phyloP scores from a whole-genome alignment of 2,329 filamentous ascomycete genomes.

The Pseudonectria foliicola region DNA sequence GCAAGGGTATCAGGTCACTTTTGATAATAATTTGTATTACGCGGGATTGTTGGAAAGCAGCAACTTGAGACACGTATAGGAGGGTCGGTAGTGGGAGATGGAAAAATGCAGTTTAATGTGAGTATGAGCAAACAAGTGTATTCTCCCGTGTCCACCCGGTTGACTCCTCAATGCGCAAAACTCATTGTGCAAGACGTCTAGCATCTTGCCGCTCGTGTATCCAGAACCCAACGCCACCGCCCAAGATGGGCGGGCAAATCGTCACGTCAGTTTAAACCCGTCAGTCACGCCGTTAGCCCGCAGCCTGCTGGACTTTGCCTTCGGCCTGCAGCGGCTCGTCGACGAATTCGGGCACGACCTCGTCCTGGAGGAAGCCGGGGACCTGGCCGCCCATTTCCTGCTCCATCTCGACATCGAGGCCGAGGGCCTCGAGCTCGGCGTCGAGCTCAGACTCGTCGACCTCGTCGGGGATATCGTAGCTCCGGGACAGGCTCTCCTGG shows the following conservation, averaged over 20 bases:
- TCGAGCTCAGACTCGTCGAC: conserved; percentile 95
- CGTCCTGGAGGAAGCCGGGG: conserved; percentile 84
- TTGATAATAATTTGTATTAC: no score
- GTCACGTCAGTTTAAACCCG: no score
- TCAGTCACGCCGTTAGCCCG: conserved; percentile 44
- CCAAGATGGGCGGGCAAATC: neutral
- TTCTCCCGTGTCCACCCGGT: no score
- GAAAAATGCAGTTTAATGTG: no score
- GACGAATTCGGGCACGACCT: conserved; percentile 79
- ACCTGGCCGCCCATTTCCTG: conserved; percentile 56
- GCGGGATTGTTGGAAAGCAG: no score
- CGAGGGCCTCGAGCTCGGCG: conserved; percentile 89
- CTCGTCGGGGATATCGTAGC: conserved; percentile 93
- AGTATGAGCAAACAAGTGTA: no score
- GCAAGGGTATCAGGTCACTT: no score
- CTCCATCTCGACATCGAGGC: conserved; percentile 89
- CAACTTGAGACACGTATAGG: no score
- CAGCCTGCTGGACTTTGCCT: conserved; percentile 77
- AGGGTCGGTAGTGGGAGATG: no score
- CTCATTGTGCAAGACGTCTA: no score
- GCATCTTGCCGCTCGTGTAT: no score
- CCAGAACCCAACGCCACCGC: conserved; percentile 17
- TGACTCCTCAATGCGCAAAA: conserved; percentile 2
- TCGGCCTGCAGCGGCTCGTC: conserved; percentile 75
- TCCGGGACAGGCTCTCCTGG: conserved; percentile 83